Percentiles rank a stretch among this genome's conserved stretches.
Evolutionary conservation across 202 grass and related monocot species (phyloP).

Genomic region (Thinopyrum obtusiflorum): DNA sequence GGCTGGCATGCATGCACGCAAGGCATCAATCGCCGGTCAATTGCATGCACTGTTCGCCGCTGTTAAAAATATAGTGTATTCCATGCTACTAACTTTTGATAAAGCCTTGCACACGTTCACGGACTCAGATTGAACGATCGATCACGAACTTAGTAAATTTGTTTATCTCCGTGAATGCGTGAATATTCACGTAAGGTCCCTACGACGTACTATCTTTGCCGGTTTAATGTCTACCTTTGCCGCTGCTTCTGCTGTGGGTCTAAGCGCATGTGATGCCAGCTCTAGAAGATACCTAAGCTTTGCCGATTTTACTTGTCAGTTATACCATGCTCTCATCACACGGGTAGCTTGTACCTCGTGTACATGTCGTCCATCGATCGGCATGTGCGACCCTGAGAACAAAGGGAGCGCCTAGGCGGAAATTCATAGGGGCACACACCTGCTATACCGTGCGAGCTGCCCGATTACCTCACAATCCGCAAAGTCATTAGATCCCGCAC

Average conservation of each 20-base stretch:
- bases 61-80: neutral
- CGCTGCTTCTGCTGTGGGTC: constrained; percentile 1
- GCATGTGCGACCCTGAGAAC: neutral
- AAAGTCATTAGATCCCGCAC: no score
- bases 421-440: no score
- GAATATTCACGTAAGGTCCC: neutral
- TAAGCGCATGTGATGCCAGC: constrained; percentile 41
- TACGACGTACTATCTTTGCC: neutral
- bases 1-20: neutral
- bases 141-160: neutral
- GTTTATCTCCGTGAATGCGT: neutral
- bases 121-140: neutral
- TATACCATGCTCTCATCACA: neutral
- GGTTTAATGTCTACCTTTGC: constrained; percentile 26
- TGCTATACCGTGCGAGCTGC: no score
- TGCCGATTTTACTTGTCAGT: neutral
- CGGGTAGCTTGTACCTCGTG: neutral
- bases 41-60: neutral
- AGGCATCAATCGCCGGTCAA: neutral
- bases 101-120: neutral
- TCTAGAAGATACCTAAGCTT: constrained; percentile 27
- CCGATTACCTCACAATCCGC: no score
- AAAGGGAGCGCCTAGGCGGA: neutral
- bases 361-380: neutral
- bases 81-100: neutral